Evolutionary conservation across 2,329 filamentous ascomycete species (phyloP).

Genomic region (Pseudodiploospora longispora): DNA sequence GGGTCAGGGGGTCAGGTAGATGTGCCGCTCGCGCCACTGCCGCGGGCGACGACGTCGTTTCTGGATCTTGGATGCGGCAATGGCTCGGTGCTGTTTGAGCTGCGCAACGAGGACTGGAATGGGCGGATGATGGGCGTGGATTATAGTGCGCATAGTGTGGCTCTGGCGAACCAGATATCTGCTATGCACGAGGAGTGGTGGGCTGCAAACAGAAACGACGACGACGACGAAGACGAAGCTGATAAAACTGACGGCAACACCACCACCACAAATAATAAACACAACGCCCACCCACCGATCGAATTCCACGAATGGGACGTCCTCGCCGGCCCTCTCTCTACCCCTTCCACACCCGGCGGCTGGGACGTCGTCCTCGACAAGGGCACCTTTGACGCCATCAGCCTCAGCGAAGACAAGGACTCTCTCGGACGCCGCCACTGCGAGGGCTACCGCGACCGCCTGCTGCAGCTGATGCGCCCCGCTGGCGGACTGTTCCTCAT

Average conservation of each 20-base stretch:
- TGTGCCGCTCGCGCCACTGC: not conserved
- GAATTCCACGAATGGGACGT: constrained; percentile 56
- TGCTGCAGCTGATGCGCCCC: constrained; percentile 58
- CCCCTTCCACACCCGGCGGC: constrained; percentile 37
- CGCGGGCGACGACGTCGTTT: constrained; percentile 44
- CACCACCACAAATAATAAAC: not conserved
- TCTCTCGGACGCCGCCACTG: constrained; percentile 52
- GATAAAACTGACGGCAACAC: not conserved
- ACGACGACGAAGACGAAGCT: constrained; percentile 6
- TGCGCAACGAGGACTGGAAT: constrained; percentile 56
- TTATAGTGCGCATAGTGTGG: constrained; percentile 69
- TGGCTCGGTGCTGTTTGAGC: constrained; percentile 78
- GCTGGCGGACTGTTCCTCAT: constrained; percentile 67
- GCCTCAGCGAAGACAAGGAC: constrained; percentile 53
- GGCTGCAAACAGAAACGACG: not conserved
- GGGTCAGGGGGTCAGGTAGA: too few species aligned
- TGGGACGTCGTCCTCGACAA: constrained; percentile 97
- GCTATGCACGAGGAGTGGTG: constrained; percentile 7
- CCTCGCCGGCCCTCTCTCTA: constrained; percentile 33
- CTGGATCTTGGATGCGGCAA: constrained; percentile 93
- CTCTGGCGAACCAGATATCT: constrained; percentile 62
- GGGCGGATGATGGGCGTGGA: constrained; percentile 79
- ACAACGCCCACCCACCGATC: constrained; percentile 20
- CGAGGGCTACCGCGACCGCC: constrained; percentile 65
- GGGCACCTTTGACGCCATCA: constrained; percentile 94